Conservation (phyloP, 2,329 filamentous ascomycete genomes). For the Alternaria consortialis region DNA sequence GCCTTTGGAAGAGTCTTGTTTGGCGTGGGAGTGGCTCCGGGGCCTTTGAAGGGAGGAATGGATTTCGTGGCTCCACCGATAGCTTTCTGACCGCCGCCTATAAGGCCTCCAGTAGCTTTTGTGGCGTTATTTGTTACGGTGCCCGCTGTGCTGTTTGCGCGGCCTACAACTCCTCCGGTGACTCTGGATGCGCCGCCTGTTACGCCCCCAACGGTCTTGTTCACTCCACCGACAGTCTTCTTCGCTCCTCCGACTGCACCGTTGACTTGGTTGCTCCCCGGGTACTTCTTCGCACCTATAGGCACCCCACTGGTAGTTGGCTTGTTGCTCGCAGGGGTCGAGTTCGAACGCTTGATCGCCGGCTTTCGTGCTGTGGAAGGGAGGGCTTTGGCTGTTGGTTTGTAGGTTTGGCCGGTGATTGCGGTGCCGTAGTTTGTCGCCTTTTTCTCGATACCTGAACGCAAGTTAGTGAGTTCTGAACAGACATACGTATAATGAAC, state of each 20-base stretch:
- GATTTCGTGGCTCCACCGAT: slow-evolving; percentile 15
- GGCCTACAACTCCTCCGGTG: slow-evolving; percentile 15
- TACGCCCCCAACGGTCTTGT: slow-evolving; percentile 23
- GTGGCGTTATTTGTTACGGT: slow-evolving; percentile 13
- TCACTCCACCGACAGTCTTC: slow-evolving; percentile 32
- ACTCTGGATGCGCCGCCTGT: slow-evolving; percentile 17
- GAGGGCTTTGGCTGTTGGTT: slow-evolving; percentile 38
- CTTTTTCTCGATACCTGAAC: slow-evolving; percentile 43
- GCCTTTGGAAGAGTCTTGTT: slow-evolving; percentile 20
- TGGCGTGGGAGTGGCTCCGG: slow-evolving; percentile 2
- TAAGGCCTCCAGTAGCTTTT: slow-evolving; percentile 8
- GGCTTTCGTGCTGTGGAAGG: slow-evolving; percentile 44
- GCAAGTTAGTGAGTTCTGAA: background rate
- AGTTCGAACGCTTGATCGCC: slow-evolving; percentile 44
- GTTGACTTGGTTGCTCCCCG: slow-evolving; percentile 29
- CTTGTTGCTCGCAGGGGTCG: slow-evolving; percentile 39
- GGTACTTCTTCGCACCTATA: slow-evolving; percentile 43
- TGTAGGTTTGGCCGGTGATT: slow-evolving; percentile 43
- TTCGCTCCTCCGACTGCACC: slow-evolving; percentile 22
- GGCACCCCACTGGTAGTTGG: slow-evolving; percentile 27
- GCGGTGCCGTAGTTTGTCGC: slow-evolving; percentile 40
- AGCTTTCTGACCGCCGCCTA: slow-evolving; percentile 25
- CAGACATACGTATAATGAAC: background rate
- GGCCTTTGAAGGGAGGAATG: slow-evolving; percentile 17
- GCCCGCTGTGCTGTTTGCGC: slow-evolving; percentile 23